A percentile compares a stretch with the other conserved stretches of the same genome.
phyloP scores from a whole-genome alignment of 2,329 filamentous ascomycete genomes.

The Ophiocordyceps polyrhachis-furcata region DNA sequence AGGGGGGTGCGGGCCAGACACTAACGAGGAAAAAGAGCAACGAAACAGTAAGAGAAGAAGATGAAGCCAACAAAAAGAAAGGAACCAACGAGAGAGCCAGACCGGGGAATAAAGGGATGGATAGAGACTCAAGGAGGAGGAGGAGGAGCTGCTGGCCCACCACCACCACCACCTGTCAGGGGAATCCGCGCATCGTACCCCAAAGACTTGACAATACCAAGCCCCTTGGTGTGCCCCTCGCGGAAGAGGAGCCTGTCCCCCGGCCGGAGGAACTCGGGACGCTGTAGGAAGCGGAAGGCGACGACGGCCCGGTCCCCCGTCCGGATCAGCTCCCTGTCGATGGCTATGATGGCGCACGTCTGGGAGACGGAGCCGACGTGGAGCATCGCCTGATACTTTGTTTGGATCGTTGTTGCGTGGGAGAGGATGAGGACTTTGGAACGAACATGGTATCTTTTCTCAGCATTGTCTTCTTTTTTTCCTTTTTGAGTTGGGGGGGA shows the following conservation, averaged over 20 bases:
- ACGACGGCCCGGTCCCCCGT: constrained; percentile 89
- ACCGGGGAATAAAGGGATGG: background rate
- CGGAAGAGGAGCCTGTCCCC: constrained; percentile 85
- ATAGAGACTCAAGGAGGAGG: background rate
- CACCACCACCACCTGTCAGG: constrained; percentile 8
- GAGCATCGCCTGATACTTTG: constrained; percentile 93
- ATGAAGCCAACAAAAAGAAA: too few relatives aligned
- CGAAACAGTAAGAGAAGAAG: too few relatives aligned
- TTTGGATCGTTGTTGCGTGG: constrained; percentile 93
- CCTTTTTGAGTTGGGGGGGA: too few relatives aligned
- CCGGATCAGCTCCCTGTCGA: constrained; percentile 86
- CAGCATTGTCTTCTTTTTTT: too few relatives aligned
- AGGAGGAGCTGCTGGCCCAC: too few relatives aligned
- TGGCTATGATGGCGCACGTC: constrained; percentile 93
- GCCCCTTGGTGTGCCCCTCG: constrained; percentile 83
- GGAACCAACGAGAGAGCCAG: too few relatives aligned
- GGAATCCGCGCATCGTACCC: constrained; percentile 59
- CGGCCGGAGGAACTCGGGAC: constrained; percentile 77
- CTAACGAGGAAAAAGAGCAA: too few relatives aligned
- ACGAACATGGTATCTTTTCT: too few relatives aligned
- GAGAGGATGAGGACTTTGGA: constrained; percentile 67
- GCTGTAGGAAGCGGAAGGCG: constrained; percentile 84
- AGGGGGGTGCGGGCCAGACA: too few relatives aligned
- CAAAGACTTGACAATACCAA: constrained; percentile 83
- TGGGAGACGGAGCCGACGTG: constrained; percentile 91